Conservation (phyloP, 225 moss, liverwort and hornwort genomes). For the Lunularia cruciata region DNA sequence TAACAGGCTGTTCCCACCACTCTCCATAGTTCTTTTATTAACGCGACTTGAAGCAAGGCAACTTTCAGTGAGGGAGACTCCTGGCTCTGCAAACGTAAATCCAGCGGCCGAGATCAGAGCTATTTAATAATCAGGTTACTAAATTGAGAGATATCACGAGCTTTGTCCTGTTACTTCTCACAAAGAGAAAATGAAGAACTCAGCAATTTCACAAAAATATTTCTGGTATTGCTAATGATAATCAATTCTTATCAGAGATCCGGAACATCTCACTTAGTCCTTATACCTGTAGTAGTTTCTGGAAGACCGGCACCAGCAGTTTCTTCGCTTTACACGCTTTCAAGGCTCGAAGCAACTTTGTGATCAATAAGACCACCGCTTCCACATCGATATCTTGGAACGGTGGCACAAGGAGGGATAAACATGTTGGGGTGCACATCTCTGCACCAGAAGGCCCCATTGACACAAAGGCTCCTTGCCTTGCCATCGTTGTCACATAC, state of each 20-base stretch:
- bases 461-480: conserved; percentile 53
- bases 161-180: background rate
- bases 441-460: conserved; percentile 63
- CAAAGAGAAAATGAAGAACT: background rate
- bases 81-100: conserved; percentile 51
- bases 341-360: conserved; percentile 59
- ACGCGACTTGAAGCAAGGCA: conserved; percentile 57
- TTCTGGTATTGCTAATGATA: background rate
- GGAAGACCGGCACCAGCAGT: conserved; percentile 61
- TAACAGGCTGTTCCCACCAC: conserved; percentile 58
- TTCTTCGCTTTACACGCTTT: conserved; percentile 47
- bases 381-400: conserved; percentile 45
- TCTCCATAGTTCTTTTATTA: conserved; percentile 55
- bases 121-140: too few relatives aligned
- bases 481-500: conserved; percentile 63
- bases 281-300: conserved; percentile 65
- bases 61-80: conserved; percentile 50
- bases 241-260: too few relatives aligned
- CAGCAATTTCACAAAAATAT: background rate
- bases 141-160: too few relatives aligned
- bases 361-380: conserved; percentile 51
- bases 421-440: conserved; percentile 64
- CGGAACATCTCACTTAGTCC: background rate
- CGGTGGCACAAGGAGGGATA: conserved; percentile 57
- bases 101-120: too few relatives aligned